Base-by-base conservation (phyloP, 2,329 filamentous ascomycete species). In the Leptoxyphium fumago region DNA sequence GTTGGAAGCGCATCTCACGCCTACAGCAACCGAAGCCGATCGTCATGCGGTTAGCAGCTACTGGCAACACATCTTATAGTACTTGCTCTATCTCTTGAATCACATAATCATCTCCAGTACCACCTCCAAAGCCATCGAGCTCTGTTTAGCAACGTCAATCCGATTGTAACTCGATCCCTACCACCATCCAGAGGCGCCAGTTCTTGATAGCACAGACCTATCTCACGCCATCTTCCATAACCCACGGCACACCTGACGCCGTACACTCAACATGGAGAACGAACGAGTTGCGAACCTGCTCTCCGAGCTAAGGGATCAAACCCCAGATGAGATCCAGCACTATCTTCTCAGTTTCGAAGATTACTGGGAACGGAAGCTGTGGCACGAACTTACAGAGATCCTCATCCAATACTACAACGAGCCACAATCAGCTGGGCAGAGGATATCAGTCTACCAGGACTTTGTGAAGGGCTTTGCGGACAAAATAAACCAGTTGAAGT, bases 401-500 rank as follows among this genome's bases (percentile, higher is more conserved):
- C 76, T 98, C 45, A 72, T 94, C 55, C 75, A 84, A 53, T 95
- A 89, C 75, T 98, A 95, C 71, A 80, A 80, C 58, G 70, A 84
- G 55, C 75, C 83, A 39, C 77, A 80, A 60, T 96, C 88, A 66
- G 82, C 79, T 45, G 73, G 78, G 46, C 86, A 94, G 69, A 82
- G 89, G 60, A 76, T 98, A 69, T 72, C 80, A 47, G 82, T 98
- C 65, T 98, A 91, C 74, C 86, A 91, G 68, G 80, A 79, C 56
- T 98, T 98, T 71, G 83, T 98, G 65, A 77, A 89, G 64, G 91
- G 83, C 65, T 98, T 98, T 61, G 86, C 88, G 52, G 88, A 94
- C 63, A 95, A 93, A 74, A 95, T 98, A 73, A 98, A 96, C 69
- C 89, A 96, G 71, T 74, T 98, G 50, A 95, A 95, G 74, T 81